Percentiles rank a stretch among this genome's conserved stretches.
Conservation (phyloP, 108 stramenopile species). For the Pseudonitzschia delicatissima region DNA sequence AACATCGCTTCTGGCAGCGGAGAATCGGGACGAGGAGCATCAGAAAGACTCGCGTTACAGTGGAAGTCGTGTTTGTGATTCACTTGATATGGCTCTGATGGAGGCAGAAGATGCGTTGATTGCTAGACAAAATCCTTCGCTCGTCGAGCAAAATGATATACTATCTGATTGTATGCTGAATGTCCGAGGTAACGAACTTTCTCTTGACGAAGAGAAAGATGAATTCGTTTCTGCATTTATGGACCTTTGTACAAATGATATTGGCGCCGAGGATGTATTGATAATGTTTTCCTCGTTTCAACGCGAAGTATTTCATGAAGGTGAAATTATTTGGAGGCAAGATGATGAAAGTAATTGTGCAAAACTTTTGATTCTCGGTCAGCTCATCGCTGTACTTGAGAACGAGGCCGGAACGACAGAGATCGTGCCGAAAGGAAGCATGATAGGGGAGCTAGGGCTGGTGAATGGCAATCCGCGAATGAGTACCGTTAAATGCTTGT, state of each 20-base stretch:
- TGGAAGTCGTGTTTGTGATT: constrained; percentile 42
- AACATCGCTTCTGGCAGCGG: neutral
- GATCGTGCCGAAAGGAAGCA: constrained; percentile 34
- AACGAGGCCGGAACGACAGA: constrained; percentile 47
- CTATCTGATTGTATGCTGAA: neutral
- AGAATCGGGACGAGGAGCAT: neutral
- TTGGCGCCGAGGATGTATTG: constrained; percentile 20
- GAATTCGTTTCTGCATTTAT: constrained; percentile 11
- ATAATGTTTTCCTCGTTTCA: constrained; percentile 27
- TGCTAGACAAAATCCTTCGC: constrained; percentile 32
- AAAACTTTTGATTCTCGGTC: constrained; percentile 52
- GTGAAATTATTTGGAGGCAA: constrained; percentile 55
- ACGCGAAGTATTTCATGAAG: constrained; percentile 42
- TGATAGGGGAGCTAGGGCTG: constrained; percentile 65
- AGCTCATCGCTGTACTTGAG: constrained; percentile 54
- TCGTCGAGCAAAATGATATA: constrained; percentile 30
- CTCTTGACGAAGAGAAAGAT: constrained; percentile 5
- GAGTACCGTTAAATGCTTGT: constrained; percentile 48
- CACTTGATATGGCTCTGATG: constrained; percentile 56
- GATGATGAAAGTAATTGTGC: constrained; percentile 48
- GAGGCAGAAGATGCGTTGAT: constrained; percentile 68
- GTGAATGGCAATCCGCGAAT: constrained; percentile 50
- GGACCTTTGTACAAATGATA: constrained; percentile 22
- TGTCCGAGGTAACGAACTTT: neutral
- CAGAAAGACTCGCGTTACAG: constrained; percentile 11